Evolutionary conservation across 2,329 filamentous ascomycete genomes (phyloP), one percentile per base, ranked within the genome.

Genomic region (Claviceps purpurea): DNA sequence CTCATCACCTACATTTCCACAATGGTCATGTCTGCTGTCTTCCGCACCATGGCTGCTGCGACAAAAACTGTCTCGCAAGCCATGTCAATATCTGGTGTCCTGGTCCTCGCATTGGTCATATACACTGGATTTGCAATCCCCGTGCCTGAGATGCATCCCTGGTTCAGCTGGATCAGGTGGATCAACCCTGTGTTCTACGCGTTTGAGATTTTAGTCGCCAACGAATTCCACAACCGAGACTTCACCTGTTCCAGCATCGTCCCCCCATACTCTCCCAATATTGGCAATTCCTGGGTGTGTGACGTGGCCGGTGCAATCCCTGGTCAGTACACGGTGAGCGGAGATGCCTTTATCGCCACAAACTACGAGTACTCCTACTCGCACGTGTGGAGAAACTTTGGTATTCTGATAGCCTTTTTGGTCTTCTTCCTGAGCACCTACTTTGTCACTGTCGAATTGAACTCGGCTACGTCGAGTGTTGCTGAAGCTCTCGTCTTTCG

Each of bases 81-180:
- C 2, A 73, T 81, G 70, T 69, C 71, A 0, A 61, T 75, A 2
- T 70, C 76, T 0, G 75, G 75, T 22, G 65, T 81, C 0, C 57
- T 81, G 56, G 77, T 84, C 11, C 62, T 85, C 18, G 75, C 76
- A 14, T 72, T 86, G 4, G 73, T 82, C 59, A 81, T 73, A 24
- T 75, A 74, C 62, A 82, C 81, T 0, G 81, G 78, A 53, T 82
- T 84, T 60, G 67, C 71, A 30, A 72, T 78, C 38, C 60, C 68
- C 0, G 62, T 68, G 1, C 68, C 70, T 0, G 58, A 84, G 60
- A 89, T 85, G 84, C 75, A 81, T 22, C 77, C 76, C 0, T 91
- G 85, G 84, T 82, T 85, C 48, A 70, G 78, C 30, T 90, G 87
- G 87, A 84, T 90, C 50, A 78, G 82, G 30, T 89, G 82, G 68